Evolutionary conservation across 257 asterid species (phyloP).

Genomic region (Jasminum sambac): DNA sequence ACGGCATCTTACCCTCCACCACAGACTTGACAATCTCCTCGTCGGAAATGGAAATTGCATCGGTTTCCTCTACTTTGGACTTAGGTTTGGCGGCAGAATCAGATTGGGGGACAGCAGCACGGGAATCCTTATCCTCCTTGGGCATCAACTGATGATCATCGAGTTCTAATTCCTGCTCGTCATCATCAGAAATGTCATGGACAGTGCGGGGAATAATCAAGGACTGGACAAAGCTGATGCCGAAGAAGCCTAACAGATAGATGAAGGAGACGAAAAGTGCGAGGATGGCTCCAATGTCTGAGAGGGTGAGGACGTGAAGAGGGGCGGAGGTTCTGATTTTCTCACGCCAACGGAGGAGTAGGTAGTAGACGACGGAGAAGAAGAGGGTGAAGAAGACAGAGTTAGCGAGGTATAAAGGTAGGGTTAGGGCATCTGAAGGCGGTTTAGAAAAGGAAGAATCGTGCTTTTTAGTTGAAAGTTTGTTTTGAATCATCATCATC

Average conservation of each 20-base stretch:
- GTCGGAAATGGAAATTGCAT: slow-evolving; percentile 11
- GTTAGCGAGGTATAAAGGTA: slow-evolving; percentile 27
- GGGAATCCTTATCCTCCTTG: slow-evolving; percentile 29
- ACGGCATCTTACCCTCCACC: slow-evolving; percentile 37
- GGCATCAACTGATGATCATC: slow-evolving; percentile 16
- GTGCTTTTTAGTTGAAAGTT: not conserved
- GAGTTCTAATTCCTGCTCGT: slow-evolving; percentile 4
- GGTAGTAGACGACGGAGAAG: slow-evolving; percentile 42
- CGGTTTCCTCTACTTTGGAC: slow-evolving; percentile 1
- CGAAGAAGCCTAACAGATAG: slow-evolving; percentile 37
- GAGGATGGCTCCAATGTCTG: slow-evolving; percentile 37
- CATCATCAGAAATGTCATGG: slow-evolving; percentile 27
- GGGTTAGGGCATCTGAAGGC: slow-evolving; percentile 30
- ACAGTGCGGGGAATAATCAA: slow-evolving; percentile 30
- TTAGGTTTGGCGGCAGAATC: slow-evolving; percentile 1
- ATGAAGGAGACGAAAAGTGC: slow-evolving; percentile 35
- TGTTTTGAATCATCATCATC: not conserved
- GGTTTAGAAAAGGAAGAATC: slow-evolving; percentile 21
- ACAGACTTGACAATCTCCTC: slow-evolving; percentile 39
- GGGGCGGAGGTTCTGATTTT: slow-evolving; percentile 44
- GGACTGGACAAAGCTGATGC: slow-evolving; percentile 37
- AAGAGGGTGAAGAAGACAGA: slow-evolving; percentile 33
- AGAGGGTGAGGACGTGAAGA: slow-evolving; percentile 37
- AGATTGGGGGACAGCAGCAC: slow-evolving; percentile 19
- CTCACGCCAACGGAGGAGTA: slow-evolving; percentile 41